Conservation (phyloP, 1,284 basidiomycete species). For the Heterobasidion irregulare region DNA sequence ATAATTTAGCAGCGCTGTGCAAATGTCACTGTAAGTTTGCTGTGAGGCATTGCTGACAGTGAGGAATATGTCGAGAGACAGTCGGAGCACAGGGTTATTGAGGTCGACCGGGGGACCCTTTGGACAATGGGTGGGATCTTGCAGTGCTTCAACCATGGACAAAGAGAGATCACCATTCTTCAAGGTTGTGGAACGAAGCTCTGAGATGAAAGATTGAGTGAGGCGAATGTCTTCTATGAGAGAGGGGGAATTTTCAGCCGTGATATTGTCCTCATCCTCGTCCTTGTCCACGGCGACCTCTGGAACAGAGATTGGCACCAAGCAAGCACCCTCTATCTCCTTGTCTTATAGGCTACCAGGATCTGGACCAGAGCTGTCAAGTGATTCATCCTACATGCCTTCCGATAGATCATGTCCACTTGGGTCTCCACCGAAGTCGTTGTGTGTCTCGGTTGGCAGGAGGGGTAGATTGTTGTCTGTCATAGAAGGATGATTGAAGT, state of each 20-base stretch:
- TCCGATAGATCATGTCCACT: too few relatives aligned
- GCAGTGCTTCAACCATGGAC: neutral
- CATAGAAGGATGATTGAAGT: neutral
- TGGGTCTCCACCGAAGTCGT: too few relatives aligned
- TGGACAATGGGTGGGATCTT: neutral
- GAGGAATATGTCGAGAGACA: constrained; percentile 12
- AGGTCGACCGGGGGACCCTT: neutral
- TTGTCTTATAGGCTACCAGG: too few relatives aligned
- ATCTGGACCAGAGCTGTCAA: too few relatives aligned
- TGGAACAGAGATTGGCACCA: too few relatives aligned
- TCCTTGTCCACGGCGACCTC: too few relatives aligned
- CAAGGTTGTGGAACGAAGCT: neutral
- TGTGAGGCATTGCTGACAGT: constrained; percentile 17
- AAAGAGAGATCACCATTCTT: neutral
- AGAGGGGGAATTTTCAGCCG: neutral
- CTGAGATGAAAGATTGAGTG: neutral
- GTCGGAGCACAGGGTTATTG: neutral
- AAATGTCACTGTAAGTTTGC: constrained; percentile 14
- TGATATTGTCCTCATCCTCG: neutral
- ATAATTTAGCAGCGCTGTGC: constrained; percentile 9
- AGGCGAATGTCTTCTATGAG: neutral
- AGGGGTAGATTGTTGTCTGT: neutral
- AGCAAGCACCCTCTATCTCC: too few relatives aligned
- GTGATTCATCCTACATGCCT: too few relatives aligned
- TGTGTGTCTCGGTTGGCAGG: neutral